Base-by-base conservation (phyloP, 78 protist genomes). In the Creolimax fragrantissima region DNA sequence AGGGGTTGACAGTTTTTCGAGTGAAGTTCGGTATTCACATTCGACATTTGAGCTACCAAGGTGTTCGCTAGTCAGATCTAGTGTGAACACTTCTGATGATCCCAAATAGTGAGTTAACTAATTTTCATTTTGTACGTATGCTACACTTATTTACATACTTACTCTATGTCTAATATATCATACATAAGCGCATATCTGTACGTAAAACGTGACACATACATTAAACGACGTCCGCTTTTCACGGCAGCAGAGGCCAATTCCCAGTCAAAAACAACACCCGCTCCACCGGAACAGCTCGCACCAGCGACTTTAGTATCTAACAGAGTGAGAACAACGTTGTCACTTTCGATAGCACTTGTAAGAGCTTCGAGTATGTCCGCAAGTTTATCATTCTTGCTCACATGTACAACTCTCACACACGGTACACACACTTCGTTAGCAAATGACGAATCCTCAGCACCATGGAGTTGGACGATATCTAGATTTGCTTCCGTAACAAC, bases 391-490 rank as follows among this genome's bases (percentile, higher is more conserved):
- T 4, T 44, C 43, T 4, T 17, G 2, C 43, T 81, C 88, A 91
- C 93, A 36, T 91, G 93, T 43, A 91, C 81, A 2, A 81, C 93
- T 24, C 74, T 44, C 3, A 90, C 35, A 41, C 3, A 2, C 39
- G 92, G 92, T 45, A 5, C 39, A 35, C 2, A 2, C 3, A 91
- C 24, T 3, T 3, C 35, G 4, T 3, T 3, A 3, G 90, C 81
- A 24, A 44, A 32, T 3, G 35, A 83, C 11, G 4, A 45, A 5
- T 36, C n/a, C 32, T 83, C 93, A 35, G 43, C 41, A 32, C 92
- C 92, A 42, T 90, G 92, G 35, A 90, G 88, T 39, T 90, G 92
- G 84, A 90, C 92, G 35, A 81, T 2, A 41, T 90, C 92, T n/a
- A 90, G 35, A 3, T 35, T 24, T 4, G 39, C 11, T 24, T 58